Evolutionary conservation across 2,329 filamentous ascomycete species (phyloP).

Genomic region (Pyricularia grisea): DNA sequence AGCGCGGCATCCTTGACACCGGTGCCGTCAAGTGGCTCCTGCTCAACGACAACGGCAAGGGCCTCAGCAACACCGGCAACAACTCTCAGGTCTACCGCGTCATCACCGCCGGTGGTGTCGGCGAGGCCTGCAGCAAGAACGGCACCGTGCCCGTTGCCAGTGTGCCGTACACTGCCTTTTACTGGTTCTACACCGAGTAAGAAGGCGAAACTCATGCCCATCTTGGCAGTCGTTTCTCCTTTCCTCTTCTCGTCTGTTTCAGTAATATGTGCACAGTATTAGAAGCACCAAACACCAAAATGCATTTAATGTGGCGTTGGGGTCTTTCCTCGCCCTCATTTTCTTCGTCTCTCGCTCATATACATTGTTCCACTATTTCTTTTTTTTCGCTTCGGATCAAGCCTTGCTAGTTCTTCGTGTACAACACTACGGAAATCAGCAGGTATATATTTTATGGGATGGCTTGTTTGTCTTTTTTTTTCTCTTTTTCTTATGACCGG

Average conservation of each 20-base stretch:
- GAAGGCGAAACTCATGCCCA: not conserved
- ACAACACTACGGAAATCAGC: not conserved
- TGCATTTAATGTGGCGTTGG: not conserved
- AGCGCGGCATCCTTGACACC: slow-evolving; percentile 34
- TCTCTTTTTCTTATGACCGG: not conserved
- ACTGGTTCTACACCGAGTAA: slow-evolving; percentile 43
- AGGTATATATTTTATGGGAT: not conserved
- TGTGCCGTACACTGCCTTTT: slow-evolving; percentile 45
- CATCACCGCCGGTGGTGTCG: slow-evolving; percentile 39
- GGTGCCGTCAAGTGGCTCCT: slow-evolving; percentile 47
- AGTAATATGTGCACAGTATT: not conserved
- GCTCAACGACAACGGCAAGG: slow-evolving; percentile 23
- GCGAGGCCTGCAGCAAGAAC: slow-evolving; percentile 29
- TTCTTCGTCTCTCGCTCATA: not conserved
- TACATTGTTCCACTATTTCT: not conserved
- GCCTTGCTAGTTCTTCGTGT: not conserved
- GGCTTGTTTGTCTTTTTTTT: not conserved
- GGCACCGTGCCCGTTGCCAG: slow-evolving; percentile 35
- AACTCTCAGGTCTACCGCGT: slow-evolving; percentile 42
- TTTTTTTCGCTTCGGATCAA: not conserved
- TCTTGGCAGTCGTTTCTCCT: not conserved
- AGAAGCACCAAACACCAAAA: not conserved
- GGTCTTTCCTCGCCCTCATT: not conserved
- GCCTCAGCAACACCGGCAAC: slow-evolving; percentile 18
- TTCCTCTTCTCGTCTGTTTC: not conserved